Evolutionary conservation across 2,329 filamentous ascomycete genomes (phyloP).

Genomic region (Aspergillus fumigatus): DNA sequence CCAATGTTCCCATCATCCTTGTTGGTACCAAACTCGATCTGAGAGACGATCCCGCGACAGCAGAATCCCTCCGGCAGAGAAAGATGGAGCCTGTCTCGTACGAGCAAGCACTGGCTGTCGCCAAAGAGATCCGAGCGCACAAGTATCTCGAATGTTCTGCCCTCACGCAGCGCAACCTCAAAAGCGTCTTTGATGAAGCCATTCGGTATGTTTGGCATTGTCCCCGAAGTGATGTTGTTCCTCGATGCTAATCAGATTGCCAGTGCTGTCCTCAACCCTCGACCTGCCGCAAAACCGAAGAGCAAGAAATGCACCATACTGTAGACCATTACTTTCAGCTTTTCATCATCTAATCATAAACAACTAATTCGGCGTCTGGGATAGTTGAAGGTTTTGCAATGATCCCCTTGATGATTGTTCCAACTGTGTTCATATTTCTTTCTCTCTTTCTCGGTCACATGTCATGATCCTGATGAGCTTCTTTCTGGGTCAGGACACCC

Average conservation of each 20-base stretch:
- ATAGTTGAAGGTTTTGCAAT: slow-evolving; percentile 21
- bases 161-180: slow-evolving; percentile 90
- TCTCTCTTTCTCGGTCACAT: slow-evolving; percentile 10
- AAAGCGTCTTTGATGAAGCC: slow-evolving; percentile 98
- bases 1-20: slow-evolving; percentile 90
- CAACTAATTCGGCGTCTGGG: slow-evolving; percentile 37
- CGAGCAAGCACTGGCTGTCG: slow-evolving; percentile 81
- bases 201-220: slow-evolving; percentile 67
- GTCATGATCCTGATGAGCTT: slow-evolving; percentile 18
- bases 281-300: slow-evolving; percentile 43
- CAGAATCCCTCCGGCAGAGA: slow-evolving; percentile 79
- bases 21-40: slow-evolving; percentile 97
- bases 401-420: slow-evolving; percentile 23
- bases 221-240: not conserved
- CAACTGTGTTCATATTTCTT: slow-evolving; percentile 21
- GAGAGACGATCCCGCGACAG: slow-evolving; percentile 78
- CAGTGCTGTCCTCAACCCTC: slow-evolving; percentile 47
- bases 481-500: slow-evolving; percentile 9
- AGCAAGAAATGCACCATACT: slow-evolving; percentile 45
- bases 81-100: slow-evolving; percentile 97
- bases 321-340: slow-evolving; percentile 27
- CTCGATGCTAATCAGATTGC: not conserved
- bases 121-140: slow-evolving; percentile 91
- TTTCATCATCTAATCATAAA: slow-evolving; percentile 33
- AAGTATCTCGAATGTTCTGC: slow-evolving; percentile 99